Conservation (phyloP, 2,329 filamentous ascomycete genomes). For the Talaromyces sp. region DNA sequence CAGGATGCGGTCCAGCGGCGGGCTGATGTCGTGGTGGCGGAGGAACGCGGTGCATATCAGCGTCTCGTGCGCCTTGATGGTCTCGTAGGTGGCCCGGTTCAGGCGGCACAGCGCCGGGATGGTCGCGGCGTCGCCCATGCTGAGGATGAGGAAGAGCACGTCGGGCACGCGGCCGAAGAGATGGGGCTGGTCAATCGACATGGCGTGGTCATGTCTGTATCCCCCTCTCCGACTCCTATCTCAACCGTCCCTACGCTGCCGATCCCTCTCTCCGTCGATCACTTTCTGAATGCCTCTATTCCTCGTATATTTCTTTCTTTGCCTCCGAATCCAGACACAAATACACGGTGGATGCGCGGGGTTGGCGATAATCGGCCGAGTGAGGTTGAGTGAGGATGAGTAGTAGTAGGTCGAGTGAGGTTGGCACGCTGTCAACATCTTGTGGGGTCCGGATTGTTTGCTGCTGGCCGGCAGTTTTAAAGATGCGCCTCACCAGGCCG, state of each 20-base stretch:
- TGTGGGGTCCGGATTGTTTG: background rate
- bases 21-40: slow-evolving; percentile 43
- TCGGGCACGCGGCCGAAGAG: slow-evolving; percentile 22
- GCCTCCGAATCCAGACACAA: background rate
- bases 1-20: slow-evolving; percentile 56
- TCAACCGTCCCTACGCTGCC: background rate
- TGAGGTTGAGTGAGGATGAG: background rate
- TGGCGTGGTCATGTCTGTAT: slow-evolving; percentile 7
- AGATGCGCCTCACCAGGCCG: background rate
- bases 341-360: background rate
- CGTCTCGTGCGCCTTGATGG: slow-evolving; percentile 20
- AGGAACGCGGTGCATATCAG: slow-evolving; percentile 24
- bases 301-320: background rate
- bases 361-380: background rate
- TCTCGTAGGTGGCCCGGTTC: slow-evolving; percentile 22
- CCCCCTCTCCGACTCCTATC: background rate
- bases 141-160: slow-evolving; percentile 25
- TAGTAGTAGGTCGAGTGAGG: background rate
- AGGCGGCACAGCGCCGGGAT: slow-evolving; percentile 19
- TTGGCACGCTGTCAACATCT: background rate
- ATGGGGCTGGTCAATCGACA: slow-evolving; percentile 7
- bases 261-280: background rate
- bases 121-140: slow-evolving; percentile 18
- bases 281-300: background rate
- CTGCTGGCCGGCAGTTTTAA: background rate